Base-by-base conservation (phyloP, 495 filamentous ascomycete genomes). In the Hypoxylon crocopeplum region DNA sequence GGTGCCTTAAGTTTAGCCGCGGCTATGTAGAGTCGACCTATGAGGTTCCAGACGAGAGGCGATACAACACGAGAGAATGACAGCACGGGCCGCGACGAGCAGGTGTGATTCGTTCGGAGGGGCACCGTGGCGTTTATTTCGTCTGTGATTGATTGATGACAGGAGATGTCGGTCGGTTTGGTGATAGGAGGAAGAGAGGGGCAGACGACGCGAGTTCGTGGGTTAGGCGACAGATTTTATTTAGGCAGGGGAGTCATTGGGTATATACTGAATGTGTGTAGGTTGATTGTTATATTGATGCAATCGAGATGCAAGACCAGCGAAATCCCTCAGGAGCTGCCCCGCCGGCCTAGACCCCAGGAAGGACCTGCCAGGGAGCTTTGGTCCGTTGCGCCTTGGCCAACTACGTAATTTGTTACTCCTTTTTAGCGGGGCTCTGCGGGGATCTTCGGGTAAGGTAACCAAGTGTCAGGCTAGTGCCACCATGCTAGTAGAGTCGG, bases 311-410 rank as follows among this genome's bases (percentile, higher is more conserved):
- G 50, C 44, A 58, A 63, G 17, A 38, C 17, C 29, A 58, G 36
- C 60, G 60, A 64, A 64, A 58, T 64, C 54, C 60, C 60, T 63
- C 59, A 63, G 20, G 32, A 21, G 19, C 24, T 41, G 38, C 38
- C 46, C 44, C 53, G 24, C 53, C 44, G 38, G 20, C 16, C 42
- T 3, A 27, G 27, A 32, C 5, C 16, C 10, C 16, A 16, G 10
- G 7, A 15, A 1, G n/a, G n/a, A n/a, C n/a, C n/a, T n/a, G n/a
- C 24, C 3, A 24, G 29, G 55, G 46, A 62, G 59, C 52, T 56
- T 56, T 56, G 51, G 38, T 62, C 59, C 58, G 58, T 39, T 45
- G 20, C 16, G 29, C 33, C 41, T 46, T 37, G 52, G 41, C 48
- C 59, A 57, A 54, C 59, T 63, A 63, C 59, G 59, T 58, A 63